phyloP scores from a whole-genome alignment of 2,329 filamentous ascomycete species.

The Coniochaeta sp. region DNA sequence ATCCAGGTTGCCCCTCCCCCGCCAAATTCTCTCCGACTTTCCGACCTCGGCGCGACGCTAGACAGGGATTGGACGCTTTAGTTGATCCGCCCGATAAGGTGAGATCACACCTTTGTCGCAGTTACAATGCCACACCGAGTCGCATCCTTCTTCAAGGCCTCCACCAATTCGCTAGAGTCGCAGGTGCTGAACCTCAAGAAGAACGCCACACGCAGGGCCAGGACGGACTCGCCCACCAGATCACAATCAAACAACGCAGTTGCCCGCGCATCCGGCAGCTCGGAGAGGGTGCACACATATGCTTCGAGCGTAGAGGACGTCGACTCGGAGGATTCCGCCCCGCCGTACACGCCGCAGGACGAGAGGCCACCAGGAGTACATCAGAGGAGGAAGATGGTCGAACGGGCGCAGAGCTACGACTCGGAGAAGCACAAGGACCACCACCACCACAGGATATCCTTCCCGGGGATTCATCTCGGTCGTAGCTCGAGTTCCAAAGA shows the following conservation, averaged over 20 bases:
- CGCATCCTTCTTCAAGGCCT: slow-evolving; percentile 48
- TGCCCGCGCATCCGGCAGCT: slow-evolving; percentile 21
- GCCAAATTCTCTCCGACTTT: background rate
- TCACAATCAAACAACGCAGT: slow-evolving; percentile 8
- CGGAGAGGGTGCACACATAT: slow-evolving; percentile 27
- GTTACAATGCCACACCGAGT: slow-evolving; percentile 50
- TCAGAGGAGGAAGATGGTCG: slow-evolving; percentile 12
- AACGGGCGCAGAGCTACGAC: slow-evolving; percentile 12
- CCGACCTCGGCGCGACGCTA: background rate
- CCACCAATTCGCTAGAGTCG: slow-evolving; percentile 38
- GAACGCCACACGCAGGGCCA: slow-evolving; percentile 14
- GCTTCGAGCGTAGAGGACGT: slow-evolving; percentile 28
- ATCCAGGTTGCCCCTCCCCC: background rate
- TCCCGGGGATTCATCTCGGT: slow-evolving; percentile 34
- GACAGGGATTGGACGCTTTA: background rate
- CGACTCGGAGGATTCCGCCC: slow-evolving; percentile 19
- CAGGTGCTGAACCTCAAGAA: slow-evolving; percentile 39
- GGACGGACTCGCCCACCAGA: slow-evolving; percentile 22
- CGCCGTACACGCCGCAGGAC: slow-evolving; percentile 12
- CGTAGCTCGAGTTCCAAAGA: slow-evolving; percentile 31
- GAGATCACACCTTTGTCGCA: background rate
- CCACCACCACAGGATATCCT: slow-evolving; percentile 31
- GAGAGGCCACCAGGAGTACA: background rate
- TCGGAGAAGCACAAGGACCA: slow-evolving; percentile 15
- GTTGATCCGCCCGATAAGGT: slow-evolving; percentile 3